phyloP scores from a whole-genome alignment of 192 early-diverging fungal species.

The Thoreauomyces humboldtii region DNA sequence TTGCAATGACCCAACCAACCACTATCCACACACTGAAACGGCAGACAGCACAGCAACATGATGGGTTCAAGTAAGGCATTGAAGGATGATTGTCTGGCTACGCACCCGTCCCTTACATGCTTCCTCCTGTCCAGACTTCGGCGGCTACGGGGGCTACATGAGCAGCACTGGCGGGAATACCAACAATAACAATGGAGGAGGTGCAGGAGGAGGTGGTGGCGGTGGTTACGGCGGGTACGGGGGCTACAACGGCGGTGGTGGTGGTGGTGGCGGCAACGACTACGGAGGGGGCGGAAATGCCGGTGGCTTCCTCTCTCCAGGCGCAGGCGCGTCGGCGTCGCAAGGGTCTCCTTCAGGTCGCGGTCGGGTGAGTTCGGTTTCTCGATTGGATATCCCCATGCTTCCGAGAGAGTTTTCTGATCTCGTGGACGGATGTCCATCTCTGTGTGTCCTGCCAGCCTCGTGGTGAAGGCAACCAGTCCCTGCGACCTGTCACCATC shows the following conservation, averaged over 20 bases:
- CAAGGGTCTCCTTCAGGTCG: constrained; percentile 1
- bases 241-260: constrained; percentile 6
- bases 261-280: constrained; percentile 5
- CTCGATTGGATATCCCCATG: neutral
- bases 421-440: neutral
- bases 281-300: neutral
- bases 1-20: no score
- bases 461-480: constrained; percentile 43
- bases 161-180: neutral
- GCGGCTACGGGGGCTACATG: constrained; percentile 12
- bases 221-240: constrained; percentile 6
- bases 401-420: neutral
- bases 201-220: neutral
- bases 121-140: constrained; percentile 1
- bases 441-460: neutral
- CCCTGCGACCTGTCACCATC: constrained; percentile 79
- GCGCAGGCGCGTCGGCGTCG: neutral
- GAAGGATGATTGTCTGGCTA: no score
- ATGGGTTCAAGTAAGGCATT: constrained; percentile 11
- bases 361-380: neutral
- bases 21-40: no score
- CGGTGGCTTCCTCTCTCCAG: constrained; percentile 21
- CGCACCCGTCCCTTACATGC: neutral
- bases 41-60: neutral
- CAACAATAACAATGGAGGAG: neutral